Percentiles rank a stretch among this genome's conserved stretches.
These are phyloP conservation scores for Albatrellus ellisii DNA, from an alignment of 768 basidiomycete species.

Conservation along the genomic window DNA sequence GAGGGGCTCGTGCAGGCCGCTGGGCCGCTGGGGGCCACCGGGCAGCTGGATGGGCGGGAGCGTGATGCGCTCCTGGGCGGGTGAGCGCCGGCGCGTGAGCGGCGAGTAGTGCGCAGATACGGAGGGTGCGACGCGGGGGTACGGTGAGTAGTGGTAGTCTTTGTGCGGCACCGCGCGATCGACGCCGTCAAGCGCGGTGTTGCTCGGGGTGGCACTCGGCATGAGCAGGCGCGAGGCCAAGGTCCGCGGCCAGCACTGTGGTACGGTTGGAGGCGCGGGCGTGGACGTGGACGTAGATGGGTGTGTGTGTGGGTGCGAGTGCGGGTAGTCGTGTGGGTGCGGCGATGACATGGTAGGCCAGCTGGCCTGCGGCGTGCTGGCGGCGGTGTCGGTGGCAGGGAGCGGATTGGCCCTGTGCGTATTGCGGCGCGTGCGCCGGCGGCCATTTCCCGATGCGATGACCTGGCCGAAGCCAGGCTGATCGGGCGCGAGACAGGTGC, in stretches of 20 bases:
- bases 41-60: constrained; percentile 31
- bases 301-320: constrained; percentile 2
- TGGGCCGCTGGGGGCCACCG: constrained; percentile 16
- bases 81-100: constrained; percentile 8
- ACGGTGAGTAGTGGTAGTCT: constrained; percentile 31
- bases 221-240: no score
- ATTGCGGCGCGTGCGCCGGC: constrained; percentile 11
- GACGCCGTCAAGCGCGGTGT: no score
- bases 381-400: constrained; percentile 2
- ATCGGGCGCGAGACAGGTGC: constrained; percentile 72
- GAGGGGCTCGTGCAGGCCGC: constrained; percentile 35
- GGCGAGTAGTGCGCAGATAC: constrained; percentile 17
- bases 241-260: no score
- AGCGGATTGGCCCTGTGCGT: constrained; percentile 8
- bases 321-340: constrained; percentile 9
- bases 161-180: no score
- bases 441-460: constrained; percentile 27
- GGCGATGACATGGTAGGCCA: constrained; percentile 13
- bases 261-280: constrained; percentile 7
- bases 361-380: constrained; percentile 9
- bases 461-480: constrained; percentile 83
- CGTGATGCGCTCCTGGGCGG: constrained; percentile 24
- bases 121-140: constrained; percentile 22
- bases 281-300: constrained; percentile 6
- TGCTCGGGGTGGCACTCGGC: no score